Conservation (phyloP, 495 filamentous ascomycete species). For the Xylaria telfairii region DNA sequence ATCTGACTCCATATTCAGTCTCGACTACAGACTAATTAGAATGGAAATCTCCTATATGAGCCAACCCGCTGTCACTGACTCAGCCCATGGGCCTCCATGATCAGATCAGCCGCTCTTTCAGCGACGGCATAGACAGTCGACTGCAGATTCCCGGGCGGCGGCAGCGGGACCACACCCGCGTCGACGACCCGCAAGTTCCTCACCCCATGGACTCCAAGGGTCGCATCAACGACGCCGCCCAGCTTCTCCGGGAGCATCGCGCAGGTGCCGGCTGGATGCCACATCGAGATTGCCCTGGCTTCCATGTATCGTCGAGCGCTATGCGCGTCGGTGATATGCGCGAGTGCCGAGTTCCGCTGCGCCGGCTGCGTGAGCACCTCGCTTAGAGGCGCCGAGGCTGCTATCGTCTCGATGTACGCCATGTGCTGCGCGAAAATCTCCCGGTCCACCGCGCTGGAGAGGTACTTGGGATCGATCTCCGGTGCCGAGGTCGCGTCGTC, state of each 20-base stretch:
- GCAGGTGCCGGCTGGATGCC: slow-evolving; percentile 35
- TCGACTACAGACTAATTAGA: no score
- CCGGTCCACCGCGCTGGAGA: slow-evolving; percentile 58
- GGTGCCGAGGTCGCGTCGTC: slow-evolving; percentile 45
- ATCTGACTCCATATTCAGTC: no score
- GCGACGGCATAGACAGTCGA: slow-evolving; percentile 47
- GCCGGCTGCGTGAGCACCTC: slow-evolving; percentile 18
- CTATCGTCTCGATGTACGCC: slow-evolving; percentile 20
- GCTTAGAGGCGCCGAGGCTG: slow-evolving; percentile 14
- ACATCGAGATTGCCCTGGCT: slow-evolving; percentile 22
- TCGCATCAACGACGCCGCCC: slow-evolving; percentile 32
- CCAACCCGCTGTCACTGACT: no score
- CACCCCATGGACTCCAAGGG: slow-evolving; percentile 33
- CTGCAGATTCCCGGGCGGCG: slow-evolving; percentile 41
- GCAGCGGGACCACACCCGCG: slow-evolving; percentile 41
- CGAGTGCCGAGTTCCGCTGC: not conserved
- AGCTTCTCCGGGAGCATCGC: slow-evolving; percentile 34
- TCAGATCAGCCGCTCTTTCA: slow-evolving; percentile 34
- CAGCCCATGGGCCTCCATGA: slow-evolving; percentile 16
- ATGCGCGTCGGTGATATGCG: slow-evolving; percentile 8
- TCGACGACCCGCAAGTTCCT: slow-evolving; percentile 44
- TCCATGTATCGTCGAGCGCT: slow-evolving; percentile 17
- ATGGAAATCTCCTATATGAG: no score
- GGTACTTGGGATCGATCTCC: slow-evolving; percentile 60
- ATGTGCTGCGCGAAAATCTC: slow-evolving; percentile 51